These are phyloP conservation scores for Paraglomus occultum DNA, from an alignment of 192 early-diverging fungal genomes.

Conservation along the genomic window DNA sequence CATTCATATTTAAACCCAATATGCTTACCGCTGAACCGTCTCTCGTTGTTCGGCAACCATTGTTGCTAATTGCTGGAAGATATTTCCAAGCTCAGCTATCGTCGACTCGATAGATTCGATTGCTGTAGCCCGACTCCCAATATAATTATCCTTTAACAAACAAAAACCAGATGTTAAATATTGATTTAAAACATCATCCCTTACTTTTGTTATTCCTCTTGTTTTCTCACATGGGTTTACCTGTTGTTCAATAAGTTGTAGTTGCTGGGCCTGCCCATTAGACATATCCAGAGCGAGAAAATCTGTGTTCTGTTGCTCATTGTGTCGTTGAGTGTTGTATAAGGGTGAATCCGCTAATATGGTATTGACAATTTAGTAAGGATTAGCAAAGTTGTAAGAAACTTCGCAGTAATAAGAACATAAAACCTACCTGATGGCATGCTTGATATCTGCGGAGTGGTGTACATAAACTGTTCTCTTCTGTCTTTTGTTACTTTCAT, in stretches of 20 bases:
- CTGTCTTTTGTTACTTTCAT: slow-evolving; percentile 90
- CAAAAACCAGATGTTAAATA: not conserved
- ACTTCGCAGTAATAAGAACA: not conserved
- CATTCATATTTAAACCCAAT: not conserved
- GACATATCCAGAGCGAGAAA: slow-evolving; percentile 31
- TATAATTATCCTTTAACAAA: slow-evolving; percentile 68
- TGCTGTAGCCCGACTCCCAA: slow-evolving; percentile 86
- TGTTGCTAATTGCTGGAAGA: slow-evolving; percentile 84
- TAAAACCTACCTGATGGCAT: slow-evolving; percentile 43
- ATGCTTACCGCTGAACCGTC: slow-evolving; percentile 70
- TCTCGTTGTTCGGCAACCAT: slow-evolving; percentile 89
- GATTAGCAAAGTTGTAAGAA: not conserved
- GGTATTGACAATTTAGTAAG: not conserved
- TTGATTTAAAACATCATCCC: not conserved
- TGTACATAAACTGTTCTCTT: slow-evolving; percentile 86
- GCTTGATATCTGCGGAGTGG: slow-evolving; percentile 41
- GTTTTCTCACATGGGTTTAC: not conserved
- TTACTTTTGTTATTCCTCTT: not conserved
- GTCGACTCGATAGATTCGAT: slow-evolving; percentile 97
- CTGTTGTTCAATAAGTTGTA: slow-evolving; percentile 27
- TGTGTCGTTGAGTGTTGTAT: slow-evolving; percentile 50
- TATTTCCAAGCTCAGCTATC: slow-evolving; percentile 92
- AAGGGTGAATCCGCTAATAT: slow-evolving; percentile 54
- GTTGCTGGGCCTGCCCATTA: slow-evolving; percentile 17
- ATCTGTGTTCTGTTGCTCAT: slow-evolving; percentile 30